Conservation (phyloP, 768 basidiomycete species). For the Leccinum boreale region DNA sequence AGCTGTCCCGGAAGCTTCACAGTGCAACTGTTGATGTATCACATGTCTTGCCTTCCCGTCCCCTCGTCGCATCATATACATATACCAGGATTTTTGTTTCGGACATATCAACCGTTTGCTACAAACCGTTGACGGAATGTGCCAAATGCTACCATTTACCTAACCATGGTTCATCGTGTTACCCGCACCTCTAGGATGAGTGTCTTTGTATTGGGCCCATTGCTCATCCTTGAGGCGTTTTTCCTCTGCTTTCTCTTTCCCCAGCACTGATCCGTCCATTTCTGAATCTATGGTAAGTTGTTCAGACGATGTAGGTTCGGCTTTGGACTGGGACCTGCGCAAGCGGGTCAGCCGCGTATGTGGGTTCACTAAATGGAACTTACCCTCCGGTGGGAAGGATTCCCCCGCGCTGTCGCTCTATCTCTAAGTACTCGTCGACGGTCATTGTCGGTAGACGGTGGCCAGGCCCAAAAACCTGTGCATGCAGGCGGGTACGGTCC, state of each 20-base stretch:
- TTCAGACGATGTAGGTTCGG: constrained; percentile 69
- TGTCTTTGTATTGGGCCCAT: constrained; percentile 88
- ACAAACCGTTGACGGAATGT: constrained; percentile 7
- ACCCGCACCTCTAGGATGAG: constrained; percentile 85
- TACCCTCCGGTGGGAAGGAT: constrained; percentile 88
- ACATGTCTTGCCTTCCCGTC: neutral
- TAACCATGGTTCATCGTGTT: constrained; percentile 93
- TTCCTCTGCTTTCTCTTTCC: constrained; percentile 67
- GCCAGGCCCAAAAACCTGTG: constrained; percentile 80
- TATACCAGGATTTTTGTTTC: constrained; percentile 30
- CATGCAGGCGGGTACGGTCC: constrained; percentile 69
- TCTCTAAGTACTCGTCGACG: constrained; percentile 89
- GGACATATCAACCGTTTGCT: constrained; percentile 19
- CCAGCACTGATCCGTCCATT: constrained; percentile 72
- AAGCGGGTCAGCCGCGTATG: constrained; percentile 6
- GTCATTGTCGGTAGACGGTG: constrained; percentile 93
- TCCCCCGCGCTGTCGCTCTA: constrained; percentile 80
- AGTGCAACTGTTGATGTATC: constrained; percentile 68
- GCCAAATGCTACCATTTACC: constrained; percentile 7
- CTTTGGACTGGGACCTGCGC: constrained; percentile 62
- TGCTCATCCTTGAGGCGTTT: constrained; percentile 84
- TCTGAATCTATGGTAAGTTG: constrained; percentile 78
- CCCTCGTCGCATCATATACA: constrained; percentile 24
- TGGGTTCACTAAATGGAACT: constrained; percentile 27
- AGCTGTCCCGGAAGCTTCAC: constrained; percentile 82